These are phyloP conservation scores for Ricinus communis DNA, from an alignment of 345 rosid genomes.

Conservation along the genomic window DNA sequence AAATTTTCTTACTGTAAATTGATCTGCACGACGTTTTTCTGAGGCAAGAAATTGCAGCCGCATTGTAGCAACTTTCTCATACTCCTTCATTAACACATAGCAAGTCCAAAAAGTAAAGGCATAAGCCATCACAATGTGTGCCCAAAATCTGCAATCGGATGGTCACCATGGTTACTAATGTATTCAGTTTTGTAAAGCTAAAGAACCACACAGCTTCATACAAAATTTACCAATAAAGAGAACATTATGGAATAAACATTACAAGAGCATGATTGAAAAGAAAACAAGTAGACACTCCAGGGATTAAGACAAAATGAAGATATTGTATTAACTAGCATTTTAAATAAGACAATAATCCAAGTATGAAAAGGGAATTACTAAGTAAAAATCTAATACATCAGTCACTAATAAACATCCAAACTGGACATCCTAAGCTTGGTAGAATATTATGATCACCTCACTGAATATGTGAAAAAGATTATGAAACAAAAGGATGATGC, in stretches of 20 bases:
- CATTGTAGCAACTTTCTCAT: constrained; percentile 74
- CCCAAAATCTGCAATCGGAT: constrained; percentile 60
- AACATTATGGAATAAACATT: neutral
- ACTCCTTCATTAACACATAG: constrained; percentile 76
- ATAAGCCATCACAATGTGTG: constrained; percentile 80
- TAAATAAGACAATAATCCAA: neutral
- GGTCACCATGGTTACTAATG: neutral
- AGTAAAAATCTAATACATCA: neutral
- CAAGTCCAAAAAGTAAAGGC: constrained; percentile 88
- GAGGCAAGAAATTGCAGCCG: constrained; percentile 82
- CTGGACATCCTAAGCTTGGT: neutral
- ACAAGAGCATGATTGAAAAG: neutral
- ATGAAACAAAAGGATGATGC: neutral
- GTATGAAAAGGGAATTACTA: neutral
- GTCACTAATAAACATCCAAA: neutral
- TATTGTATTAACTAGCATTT: neutral
- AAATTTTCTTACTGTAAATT: constrained; percentile 65
- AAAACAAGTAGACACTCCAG: neutral
- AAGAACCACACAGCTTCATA: too few relatives aligned
- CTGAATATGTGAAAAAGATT: neutral
- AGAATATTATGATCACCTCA: neutral
- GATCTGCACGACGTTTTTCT: constrained; percentile 84
- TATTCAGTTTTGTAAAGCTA: neutral
- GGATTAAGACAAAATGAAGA: neutral
- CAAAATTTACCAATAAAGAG: neutral